phyloP scores from a whole-genome alignment of 768 basidiomycete genomes.

The Gyrodon lividus region DNA sequence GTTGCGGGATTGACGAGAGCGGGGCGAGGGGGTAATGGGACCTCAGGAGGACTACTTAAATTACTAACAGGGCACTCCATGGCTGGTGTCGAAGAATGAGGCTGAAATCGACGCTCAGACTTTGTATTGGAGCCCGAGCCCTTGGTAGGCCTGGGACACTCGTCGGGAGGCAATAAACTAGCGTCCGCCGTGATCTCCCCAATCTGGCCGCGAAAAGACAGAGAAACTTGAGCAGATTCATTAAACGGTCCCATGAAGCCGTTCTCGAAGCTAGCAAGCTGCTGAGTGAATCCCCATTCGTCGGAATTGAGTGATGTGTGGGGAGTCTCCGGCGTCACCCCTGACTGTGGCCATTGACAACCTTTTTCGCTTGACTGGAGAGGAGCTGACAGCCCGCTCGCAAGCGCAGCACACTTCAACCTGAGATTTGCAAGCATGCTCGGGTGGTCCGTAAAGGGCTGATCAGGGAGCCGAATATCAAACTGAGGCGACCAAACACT shows the following conservation, averaged over 20 bases:
- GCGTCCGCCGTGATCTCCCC: conserved; percentile 2
- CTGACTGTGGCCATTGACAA: not conserved
- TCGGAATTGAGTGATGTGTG: conserved; percentile 24
- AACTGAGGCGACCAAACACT: conserved; percentile 32
- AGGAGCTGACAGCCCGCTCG: conserved; percentile 12
- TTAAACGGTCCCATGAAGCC: conserved; percentile 11
- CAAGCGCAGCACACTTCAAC: conserved; percentile 32
- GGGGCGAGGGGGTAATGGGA: conserved; percentile 21
- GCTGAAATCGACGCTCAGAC: not conserved
- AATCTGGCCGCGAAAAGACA: no score
- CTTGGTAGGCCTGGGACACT: conserved; percentile 12
- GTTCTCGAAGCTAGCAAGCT: conserved; percentile 26
- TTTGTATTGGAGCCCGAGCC: not conserved
- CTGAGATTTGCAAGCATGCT: conserved; percentile 38
- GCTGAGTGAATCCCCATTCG: conserved; percentile 38
- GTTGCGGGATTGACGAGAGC: conserved; percentile 27
- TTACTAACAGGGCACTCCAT: conserved; percentile 7
- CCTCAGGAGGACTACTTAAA: conserved; percentile 16
- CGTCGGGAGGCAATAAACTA: conserved; percentile 13
- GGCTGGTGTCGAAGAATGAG: not conserved
- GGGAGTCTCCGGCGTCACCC: not conserved
- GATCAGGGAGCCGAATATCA: conserved; percentile 9
- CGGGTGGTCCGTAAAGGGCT: conserved; percentile 29
- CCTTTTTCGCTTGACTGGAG: not conserved
- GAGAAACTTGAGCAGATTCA: not conserved